Evolutionary conservation across 495 filamentous ascomycete genomes (phyloP).

Genomic region (Penicillium waksmanii): DNA sequence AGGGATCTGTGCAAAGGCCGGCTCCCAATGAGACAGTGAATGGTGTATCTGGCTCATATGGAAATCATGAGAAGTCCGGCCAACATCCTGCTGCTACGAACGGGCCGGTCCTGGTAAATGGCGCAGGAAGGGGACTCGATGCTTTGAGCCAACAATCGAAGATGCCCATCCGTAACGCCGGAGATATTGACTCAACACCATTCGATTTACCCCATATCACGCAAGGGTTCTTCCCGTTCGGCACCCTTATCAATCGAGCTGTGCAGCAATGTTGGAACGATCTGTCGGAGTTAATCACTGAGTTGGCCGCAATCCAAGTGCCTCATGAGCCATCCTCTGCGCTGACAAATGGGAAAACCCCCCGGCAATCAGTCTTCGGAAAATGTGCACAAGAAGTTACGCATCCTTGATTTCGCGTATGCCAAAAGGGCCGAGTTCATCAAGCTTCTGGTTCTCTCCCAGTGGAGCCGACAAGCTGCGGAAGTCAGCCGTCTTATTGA

Average conservation of each 20-base stretch:
- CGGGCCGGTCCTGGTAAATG: slow-evolving; percentile 37
- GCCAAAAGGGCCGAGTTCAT: slow-evolving; percentile 74
- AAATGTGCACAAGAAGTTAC: slow-evolving; percentile 79
- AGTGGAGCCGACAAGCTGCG: slow-evolving; percentile 80
- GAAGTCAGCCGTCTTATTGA: slow-evolving; percentile 85
- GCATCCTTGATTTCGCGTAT: slow-evolving; percentile 72
- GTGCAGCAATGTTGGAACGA: slow-evolving; percentile 81
- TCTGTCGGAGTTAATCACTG: slow-evolving; percentile 68
- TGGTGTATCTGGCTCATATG: slow-evolving; percentile 21
- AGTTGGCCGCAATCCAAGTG: slow-evolving; percentile 67
- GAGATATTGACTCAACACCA: slow-evolving; percentile 33
- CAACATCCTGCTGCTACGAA: slow-evolving; percentile 27
- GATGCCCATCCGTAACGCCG: slow-evolving; percentile 5
- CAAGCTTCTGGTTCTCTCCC: slow-evolving; percentile 83
- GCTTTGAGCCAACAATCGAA: slow-evolving; percentile 19
- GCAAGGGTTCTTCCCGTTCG: slow-evolving; percentile 70
- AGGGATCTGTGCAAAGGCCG: slow-evolving; percentile 32
- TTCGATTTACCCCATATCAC: slow-evolving; percentile 83
- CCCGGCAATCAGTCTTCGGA: slow-evolving; percentile 62
- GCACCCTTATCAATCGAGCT: slow-evolving; percentile 70
- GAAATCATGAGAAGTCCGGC: slow-evolving; percentile 19
- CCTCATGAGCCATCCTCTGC: slow-evolving; percentile 38
- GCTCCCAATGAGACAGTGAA: slow-evolving; percentile 32
- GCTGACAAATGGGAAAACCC: slow-evolving; percentile 53
- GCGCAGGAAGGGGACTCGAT: slow-evolving; percentile 21